These are phyloP conservation scores for Rhododendron vialii DNA, from an alignment of 148 eudicot genomes.

Conservation along the genomic window DNA sequence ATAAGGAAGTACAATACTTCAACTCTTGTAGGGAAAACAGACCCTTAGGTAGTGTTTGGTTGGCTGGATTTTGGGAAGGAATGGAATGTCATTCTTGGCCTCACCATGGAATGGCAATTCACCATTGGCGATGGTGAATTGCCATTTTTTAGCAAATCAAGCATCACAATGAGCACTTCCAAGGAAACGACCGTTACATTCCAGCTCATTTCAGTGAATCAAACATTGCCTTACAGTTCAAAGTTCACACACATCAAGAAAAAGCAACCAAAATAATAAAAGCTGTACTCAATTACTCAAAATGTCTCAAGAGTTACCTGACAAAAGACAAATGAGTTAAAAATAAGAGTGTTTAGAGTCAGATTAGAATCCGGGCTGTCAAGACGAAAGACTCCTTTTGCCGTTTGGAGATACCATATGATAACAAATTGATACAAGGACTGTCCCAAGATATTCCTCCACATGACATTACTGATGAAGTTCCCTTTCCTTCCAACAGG, in stretches of 20 bases:
- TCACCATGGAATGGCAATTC: background rate
- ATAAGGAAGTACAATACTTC: background rate
- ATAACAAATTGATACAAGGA: conserved; percentile 53
- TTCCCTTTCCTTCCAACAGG: conserved; percentile 67
- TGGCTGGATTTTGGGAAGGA: background rate
- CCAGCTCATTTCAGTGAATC: background rate
- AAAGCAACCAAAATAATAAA: background rate
- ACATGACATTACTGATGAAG: conserved; percentile 68
- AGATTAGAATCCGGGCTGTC: conserved; percentile 40
- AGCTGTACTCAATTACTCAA: background rate
- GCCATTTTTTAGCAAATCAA: background rate
- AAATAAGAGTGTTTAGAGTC: conserved; percentile 54
- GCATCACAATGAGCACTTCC: background rate
- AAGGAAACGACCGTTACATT: background rate
- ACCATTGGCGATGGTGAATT: background rate
- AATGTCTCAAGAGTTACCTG: conserved; percentile 36
- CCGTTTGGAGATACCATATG: conserved; percentile 54
- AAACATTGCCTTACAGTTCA: background rate
- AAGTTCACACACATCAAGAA: background rate
- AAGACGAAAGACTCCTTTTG: conserved; percentile 34
- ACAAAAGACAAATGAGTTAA: conserved; percentile 68
- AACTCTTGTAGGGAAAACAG: background rate
- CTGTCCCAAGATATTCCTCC: conserved; percentile 73
- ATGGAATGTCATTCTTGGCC: background rate
- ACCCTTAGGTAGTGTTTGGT: background rate